Base-by-base conservation (phyloP, 208 protist genomes). In the Plasmodiophora brassicae region DNA sequence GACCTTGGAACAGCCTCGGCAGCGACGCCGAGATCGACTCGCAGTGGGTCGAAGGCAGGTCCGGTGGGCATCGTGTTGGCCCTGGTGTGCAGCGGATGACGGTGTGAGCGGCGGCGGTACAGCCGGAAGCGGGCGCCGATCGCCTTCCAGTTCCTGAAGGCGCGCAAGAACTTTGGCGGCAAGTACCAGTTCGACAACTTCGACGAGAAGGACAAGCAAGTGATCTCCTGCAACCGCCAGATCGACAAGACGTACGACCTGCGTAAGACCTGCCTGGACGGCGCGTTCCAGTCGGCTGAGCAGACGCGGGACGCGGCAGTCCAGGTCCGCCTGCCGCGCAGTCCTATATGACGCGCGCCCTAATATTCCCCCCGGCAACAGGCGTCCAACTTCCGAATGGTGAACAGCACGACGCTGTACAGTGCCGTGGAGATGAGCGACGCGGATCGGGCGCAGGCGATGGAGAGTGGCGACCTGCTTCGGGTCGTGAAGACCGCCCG, bases 161-260 rank as follows among this genome's bases (percentile, higher is more conserved):
- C 65, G 14, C 5, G 65, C 32, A 78, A 78, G 41, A n/a, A 38
- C 5, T 78, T 78, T 32, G 65, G 65, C 14, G 14, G 65, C 65
- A 78, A 78, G n/a, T 78, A 32, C 65, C 65, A 78, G 65, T 78
- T 78, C 65, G 65, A 78, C 65, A 78, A 78, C 65, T n/a, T 78
- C 65, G 65, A 78, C 65, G 65, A 44, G n/a, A 78, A 78, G 41
- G 65, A 78, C 14, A 44, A n/a, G n/a, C 65, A 78, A 38, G 32
- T 78, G 65, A 78, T 78, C 65, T 36, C 65, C 65, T 78, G 65
- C 65, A 78, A 78, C 41, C 65, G 65, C n/a, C 65, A 78, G n/a
- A 78, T 78, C 65, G 65, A 78, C 65, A 78, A 78, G 65, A 78
- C 32, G 32, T 78, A 78, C 65, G 65, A 78, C n/a, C 65, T 38